Evolutionary conservation across 768 basidiomycete species (phyloP).

Genomic region (Floccularia luteovirens): DNA sequence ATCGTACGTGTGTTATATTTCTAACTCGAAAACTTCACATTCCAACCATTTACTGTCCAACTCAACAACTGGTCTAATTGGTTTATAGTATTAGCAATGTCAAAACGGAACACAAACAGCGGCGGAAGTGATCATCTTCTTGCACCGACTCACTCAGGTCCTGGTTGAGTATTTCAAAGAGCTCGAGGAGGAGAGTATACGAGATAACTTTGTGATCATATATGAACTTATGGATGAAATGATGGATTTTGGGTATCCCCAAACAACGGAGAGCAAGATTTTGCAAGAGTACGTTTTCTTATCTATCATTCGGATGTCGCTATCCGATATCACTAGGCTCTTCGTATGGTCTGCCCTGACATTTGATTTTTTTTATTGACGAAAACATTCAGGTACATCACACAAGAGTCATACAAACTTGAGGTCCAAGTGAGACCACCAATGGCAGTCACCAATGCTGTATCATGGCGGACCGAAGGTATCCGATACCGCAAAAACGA

Average conservation of each 20-base stretch:
- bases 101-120: constrained; percentile 95
- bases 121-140: constrained; percentile 92
- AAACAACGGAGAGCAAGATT: constrained; percentile 99
- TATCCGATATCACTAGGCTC: constrained; percentile 4
- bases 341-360: too few species aligned
- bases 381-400: constrained; percentile 68
- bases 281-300: constrained; percentile 68
- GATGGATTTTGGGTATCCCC: constrained; percentile 99
- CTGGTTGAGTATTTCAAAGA: constrained; percentile 99
- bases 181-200: constrained; percentile 96
- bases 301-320: not conserved
- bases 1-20: constrained; percentile 69
- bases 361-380: not conserved
- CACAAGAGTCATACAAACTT: constrained; percentile 96
- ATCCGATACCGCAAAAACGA: constrained; percentile 98
- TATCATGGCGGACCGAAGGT: constrained; percentile 97
- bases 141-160: constrained; percentile 89
- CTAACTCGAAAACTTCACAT: too few species aligned
- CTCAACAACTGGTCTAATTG: not conserved
- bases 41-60: too few species aligned
- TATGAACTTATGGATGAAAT: constrained; percentile 99
- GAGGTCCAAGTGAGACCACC: constrained; percentile 91
- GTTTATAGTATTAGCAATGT: constrained; percentile 79
- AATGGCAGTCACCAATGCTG: constrained; percentile 96
- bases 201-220: constrained; percentile 99